These are phyloP conservation scores for Salix caprea DNA, from an alignment of 345 rosid species.

Conservation along the genomic window DNA sequence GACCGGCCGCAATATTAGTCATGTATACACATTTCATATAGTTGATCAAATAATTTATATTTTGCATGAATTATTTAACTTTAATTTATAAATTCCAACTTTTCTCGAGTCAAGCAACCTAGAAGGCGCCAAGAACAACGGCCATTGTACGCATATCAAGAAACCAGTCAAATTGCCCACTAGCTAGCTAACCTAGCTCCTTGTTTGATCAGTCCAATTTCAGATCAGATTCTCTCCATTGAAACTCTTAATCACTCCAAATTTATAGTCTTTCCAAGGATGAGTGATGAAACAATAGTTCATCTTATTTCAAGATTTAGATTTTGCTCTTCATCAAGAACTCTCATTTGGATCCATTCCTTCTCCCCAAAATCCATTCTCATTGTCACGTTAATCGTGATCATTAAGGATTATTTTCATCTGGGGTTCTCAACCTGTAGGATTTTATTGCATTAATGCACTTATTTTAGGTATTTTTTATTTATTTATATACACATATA, in stretches of 20 bases:
- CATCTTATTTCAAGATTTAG: not conserved
- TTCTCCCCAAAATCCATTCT: not conserved
- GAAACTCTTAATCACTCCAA: constrained; percentile 18
- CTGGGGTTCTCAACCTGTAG: not conserved
- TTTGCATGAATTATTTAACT: no score
- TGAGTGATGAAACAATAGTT: not conserved
- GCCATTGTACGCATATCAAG: constrained; percentile 20
- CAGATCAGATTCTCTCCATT: constrained; percentile 25
- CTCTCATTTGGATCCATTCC: not conserved
- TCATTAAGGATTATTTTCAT: not conserved
- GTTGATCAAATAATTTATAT: no score
- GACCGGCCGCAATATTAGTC: no score
- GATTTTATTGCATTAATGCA: not conserved
- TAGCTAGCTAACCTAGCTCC: not conserved
- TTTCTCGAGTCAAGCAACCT: not conserved
- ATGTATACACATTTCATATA: no score
- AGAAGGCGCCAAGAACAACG: constrained; percentile 22
- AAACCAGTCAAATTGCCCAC: constrained; percentile 1
- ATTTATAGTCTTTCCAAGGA: not conserved
- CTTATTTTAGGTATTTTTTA: not conserved
- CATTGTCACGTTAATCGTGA: not conserved
- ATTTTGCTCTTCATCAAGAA: not conserved
- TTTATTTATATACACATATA: not conserved
- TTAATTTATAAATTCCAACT: no score
- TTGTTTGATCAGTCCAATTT: constrained; percentile 1